Base-by-base conservation (phyloP, 805 yeast species). In the Starmerella ratchasimensis region DNA sequence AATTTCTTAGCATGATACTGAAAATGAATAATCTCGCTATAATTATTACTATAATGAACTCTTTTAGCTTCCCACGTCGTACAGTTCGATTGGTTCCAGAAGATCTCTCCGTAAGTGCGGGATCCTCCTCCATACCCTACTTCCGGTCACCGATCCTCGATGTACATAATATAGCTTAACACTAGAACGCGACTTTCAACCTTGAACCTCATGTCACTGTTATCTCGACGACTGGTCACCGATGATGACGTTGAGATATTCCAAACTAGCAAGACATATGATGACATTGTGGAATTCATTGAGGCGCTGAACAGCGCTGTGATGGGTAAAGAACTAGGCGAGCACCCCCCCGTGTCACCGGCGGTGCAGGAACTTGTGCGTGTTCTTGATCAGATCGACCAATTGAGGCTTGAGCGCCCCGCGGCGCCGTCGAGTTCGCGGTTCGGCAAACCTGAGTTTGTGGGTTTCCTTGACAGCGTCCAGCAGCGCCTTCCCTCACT, bases 401-500 rank as follows among this genome's bases (percentile, higher is more conserved):
- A 25, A 0, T 53, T 72, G 0, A 65, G 79, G 1, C 65, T 64
- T 1, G 45, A 52, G 2, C 71, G 76, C 54, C 95, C 96, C 0
- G 84, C 93, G 0, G 56, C 63, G 0, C 61, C 69, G 29, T 81
- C 80, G 36, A 65, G 67, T 3, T 76, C 94, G 7, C 64, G 98
- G 40, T 90, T 90, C 56, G 98, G 98, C 5, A 90, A 90, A 54
- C 64, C 74, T 8, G 97, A 90, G 56, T 90, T 88, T 57, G 64
- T 78, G 31, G 84, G 74, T 39, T 82, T 86, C 51, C 83, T 78
- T 55, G 90, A 83, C 53, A 76, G 71, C 4, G 47, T 86, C 10
- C 49, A 55, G 1, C 35, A 40, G 8, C 51, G 47, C 2, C 59
- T 62, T 3, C 47, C 47, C 3, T 42, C 32, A 0, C 38, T 59